phyloP scores from a whole-genome alignment of 2,329 filamentous ascomycete species.

The Talaromyces albobiverticillius region DNA sequence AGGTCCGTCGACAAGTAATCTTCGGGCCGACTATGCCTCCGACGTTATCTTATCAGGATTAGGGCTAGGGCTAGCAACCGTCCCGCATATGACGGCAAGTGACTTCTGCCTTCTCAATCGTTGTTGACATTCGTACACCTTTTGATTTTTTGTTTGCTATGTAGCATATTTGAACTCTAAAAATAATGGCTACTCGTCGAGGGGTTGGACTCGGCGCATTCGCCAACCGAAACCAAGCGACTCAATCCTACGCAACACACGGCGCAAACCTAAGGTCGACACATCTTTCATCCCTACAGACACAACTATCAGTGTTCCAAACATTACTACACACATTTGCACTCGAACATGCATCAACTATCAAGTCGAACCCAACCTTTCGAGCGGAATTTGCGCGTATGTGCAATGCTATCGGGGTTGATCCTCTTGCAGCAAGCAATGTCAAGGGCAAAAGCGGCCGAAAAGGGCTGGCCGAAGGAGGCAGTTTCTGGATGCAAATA shows the following conservation, averaged over 20 bases:
- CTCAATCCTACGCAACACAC: conserved; percentile 86
- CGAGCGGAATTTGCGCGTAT: conserved; percentile 97
- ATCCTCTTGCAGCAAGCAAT: conserved; percentile 75
- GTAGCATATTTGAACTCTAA: background rate
- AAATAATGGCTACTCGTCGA: conserved; percentile 45
- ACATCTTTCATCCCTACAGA: conserved; percentile 82
- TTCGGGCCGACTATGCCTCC: conserved; percentile 6
- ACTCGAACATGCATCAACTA: conserved; percentile 89
- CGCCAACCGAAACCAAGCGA: conserved; percentile 77
- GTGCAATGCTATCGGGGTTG: conserved; percentile 95
- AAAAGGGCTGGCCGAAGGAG: conserved; percentile 46
- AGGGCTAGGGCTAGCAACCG: conserved; percentile 18
- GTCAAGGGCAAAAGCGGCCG: conserved; percentile 46
- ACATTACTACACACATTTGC: conserved; percentile 93
- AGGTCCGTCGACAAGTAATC: background rate
- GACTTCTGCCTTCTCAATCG: background rate
- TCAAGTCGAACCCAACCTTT: conserved; percentile 91
- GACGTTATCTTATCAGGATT: conserved; percentile 21
- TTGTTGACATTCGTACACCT: background rate
- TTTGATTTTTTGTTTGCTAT: background rate
- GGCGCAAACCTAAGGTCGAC: conserved; percentile 80
- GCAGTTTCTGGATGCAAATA: conserved; percentile 88
- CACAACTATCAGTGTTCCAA: conserved; percentile 93
- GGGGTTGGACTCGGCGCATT: conserved; percentile 90
- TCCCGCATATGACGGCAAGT: conserved; percentile 17